Percentiles rank a stretch among this genome's conserved stretches.
These are phyloP conservation scores for Haplosporangium gracile DNA, from an alignment of 192 early-diverging fungal species.

Conservation along the genomic window DNA sequence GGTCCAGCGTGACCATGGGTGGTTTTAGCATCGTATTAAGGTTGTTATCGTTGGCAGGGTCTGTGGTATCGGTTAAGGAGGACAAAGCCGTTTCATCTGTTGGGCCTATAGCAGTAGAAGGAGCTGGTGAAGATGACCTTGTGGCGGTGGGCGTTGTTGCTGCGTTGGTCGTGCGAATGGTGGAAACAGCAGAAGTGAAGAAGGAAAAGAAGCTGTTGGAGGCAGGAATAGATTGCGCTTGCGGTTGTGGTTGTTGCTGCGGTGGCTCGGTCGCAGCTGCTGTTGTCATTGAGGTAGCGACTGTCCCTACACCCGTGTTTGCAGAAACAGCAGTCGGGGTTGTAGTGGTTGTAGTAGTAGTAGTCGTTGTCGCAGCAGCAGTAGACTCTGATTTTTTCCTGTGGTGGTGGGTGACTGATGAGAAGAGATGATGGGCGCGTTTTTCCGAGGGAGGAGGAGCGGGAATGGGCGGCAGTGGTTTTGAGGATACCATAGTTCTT, in stretches of 20 bases:
- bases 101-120: background rate
- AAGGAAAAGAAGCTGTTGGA: background rate
- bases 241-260: constrained; percentile 1
- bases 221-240: background rate
- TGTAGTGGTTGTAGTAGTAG: background rate
- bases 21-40: background rate
- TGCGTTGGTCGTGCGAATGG: background rate
- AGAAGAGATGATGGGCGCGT: constrained; percentile 21
- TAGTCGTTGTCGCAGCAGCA: background rate
- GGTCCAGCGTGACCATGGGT: constrained; percentile 28
- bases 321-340: background rate
- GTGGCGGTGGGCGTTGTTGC: background rate
- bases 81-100: background rate
- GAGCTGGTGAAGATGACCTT: background rate
- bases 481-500: constrained; percentile 35
- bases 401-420: constrained; percentile 24
- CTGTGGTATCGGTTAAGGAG: background rate
- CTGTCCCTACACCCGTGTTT: background rate
- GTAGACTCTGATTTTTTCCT: constrained; percentile 27
- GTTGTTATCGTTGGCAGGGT: background rate
- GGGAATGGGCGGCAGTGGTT: constrained; percentile 54
- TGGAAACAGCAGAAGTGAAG: background rate
- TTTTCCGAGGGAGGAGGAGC: constrained; percentile 16
- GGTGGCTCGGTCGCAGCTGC: background rate
- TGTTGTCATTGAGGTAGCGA: background rate